These are phyloP conservation scores for Rhizomucor pusillus DNA, from an alignment of 371 early-diverging fungal species.

Conservation along the genomic window DNA sequence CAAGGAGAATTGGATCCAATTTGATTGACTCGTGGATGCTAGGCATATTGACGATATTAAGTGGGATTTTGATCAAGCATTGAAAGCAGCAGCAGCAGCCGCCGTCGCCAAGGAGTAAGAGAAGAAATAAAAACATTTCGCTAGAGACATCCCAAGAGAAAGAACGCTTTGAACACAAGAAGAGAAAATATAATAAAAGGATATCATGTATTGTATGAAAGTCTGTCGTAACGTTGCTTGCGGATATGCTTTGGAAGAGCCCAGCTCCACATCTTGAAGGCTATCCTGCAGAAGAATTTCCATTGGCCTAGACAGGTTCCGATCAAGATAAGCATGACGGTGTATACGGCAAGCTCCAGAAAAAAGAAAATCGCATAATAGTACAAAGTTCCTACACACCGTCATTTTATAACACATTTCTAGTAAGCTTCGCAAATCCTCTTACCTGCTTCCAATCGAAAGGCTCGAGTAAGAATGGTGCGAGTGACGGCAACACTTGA, in stretches of 20 bases:
- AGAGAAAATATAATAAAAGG: too few species aligned
- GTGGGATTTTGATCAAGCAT: constrained; percentile 66
- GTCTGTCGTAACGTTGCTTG: not conserved
- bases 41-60: constrained; percentile 87
- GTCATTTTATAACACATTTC: not conserved
- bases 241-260: not conserved
- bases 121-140: too few species aligned
- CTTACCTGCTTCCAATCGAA: constrained; percentile 8
- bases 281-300: constrained; percentile 34
- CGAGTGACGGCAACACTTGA: constrained; percentile 37
- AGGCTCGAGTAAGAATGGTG: constrained; percentile 5
- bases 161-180: too few species aligned
- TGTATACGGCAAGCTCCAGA: constrained; percentile 35
- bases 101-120: too few species aligned
- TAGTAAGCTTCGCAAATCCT: constrained; percentile 1
- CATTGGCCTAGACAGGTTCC: constrained; percentile 39
- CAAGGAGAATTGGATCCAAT: not conserved
- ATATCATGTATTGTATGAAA: not conserved
- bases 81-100: constrained; percentile 21
- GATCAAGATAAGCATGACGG: constrained; percentile 31
- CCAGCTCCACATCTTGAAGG: constrained; percentile 42
- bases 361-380: constrained; percentile 35
- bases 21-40: not conserved
- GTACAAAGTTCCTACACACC: constrained; percentile 21
- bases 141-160: too few species aligned